Evolutionary conservation across 768 basidiomycete species (phyloP).

Genomic region (Auriscalpium vulgare): DNA sequence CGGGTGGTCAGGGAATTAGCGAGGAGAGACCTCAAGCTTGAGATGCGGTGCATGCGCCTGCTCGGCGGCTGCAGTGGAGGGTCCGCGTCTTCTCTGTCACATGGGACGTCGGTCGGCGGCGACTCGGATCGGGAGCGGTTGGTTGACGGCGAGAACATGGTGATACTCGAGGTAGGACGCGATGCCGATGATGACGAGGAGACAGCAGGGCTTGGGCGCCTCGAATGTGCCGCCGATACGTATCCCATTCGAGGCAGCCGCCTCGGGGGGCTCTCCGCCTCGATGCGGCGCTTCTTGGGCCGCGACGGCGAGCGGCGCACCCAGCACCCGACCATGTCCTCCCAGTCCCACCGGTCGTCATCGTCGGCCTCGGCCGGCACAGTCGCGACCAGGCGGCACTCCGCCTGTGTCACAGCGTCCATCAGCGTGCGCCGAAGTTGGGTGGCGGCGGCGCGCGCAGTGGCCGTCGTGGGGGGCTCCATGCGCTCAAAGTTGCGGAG

Average conservation of each 20-base stretch:
- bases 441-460: background rate
- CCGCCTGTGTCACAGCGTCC: background rate
- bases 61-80: background rate
- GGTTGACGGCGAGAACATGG: background rate
- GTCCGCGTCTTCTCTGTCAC: background rate
- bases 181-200: background rate
- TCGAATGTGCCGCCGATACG: background rate
- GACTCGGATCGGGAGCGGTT: background rate
- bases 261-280: background rate
- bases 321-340: constrained; percentile 3
- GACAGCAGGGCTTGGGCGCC: background rate
- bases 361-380: background rate
- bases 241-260: background rate
- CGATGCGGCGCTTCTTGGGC: background rate
- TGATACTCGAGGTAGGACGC: background rate
- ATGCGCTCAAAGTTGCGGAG: background rate
- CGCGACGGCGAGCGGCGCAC: background rate
- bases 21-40: background rate
- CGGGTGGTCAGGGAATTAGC: background rate
- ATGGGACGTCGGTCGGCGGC: background rate
- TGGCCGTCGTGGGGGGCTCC: background rate
- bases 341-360: background rate
- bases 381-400: background rate
- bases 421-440: background rate
- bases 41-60: background rate